A percentile compares a stretch with the other conserved stretches of the same genome.
Conservation (phyloP, 371 early-diverging fungal species). For the Mortierella sp. region DNA sequence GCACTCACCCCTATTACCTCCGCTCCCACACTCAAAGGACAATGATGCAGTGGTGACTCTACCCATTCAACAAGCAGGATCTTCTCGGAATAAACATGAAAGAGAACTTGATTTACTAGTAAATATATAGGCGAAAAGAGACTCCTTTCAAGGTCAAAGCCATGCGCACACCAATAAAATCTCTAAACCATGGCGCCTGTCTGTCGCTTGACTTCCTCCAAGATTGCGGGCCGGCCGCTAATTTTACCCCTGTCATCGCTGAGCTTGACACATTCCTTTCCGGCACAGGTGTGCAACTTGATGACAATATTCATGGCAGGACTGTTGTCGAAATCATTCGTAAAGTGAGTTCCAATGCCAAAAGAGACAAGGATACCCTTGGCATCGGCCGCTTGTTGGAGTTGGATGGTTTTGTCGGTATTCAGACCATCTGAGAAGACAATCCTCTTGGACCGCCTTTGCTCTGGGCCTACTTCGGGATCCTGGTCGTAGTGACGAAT, state of each 20-base stretch:
- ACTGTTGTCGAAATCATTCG: conserved; percentile 71
- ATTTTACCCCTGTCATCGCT: conserved; percentile 77
- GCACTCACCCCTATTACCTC: too few relatives aligned
- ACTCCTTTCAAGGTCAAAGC: too few relatives aligned
- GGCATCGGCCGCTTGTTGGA: conserved; percentile 58
- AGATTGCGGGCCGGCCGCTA: conserved; percentile 65
- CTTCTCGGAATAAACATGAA: too few relatives aligned
- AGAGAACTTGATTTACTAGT: too few relatives aligned
- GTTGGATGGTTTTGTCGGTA: conserved; percentile 61
- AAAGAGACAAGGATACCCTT: conserved; percentile 68
- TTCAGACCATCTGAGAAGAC: conserved; percentile 80
- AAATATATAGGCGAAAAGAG: too few relatives aligned
- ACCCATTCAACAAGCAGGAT: too few relatives aligned
- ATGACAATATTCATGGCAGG: conserved; percentile 78
- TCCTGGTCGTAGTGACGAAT: conserved; percentile 74
- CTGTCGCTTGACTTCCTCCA: conserved; percentile 58
- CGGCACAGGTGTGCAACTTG: conserved; percentile 72
- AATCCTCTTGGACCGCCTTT: conserved; percentile 62
- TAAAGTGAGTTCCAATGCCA: conserved; percentile 84
- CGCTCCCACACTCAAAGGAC: too few relatives aligned
- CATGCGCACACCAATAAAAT: too few relatives aligned
- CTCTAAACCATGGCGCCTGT: conserved; percentile 14
- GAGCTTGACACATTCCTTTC: conserved; percentile 74
- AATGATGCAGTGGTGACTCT: too few relatives aligned
- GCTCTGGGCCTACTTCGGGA: conserved; percentile 38